A percentile compares a stretch with the other conserved stretches of the same genome.
phyloP scores from a whole-genome alignment of 805 yeast genomes.

The Suhomyces prunicola region DNA sequence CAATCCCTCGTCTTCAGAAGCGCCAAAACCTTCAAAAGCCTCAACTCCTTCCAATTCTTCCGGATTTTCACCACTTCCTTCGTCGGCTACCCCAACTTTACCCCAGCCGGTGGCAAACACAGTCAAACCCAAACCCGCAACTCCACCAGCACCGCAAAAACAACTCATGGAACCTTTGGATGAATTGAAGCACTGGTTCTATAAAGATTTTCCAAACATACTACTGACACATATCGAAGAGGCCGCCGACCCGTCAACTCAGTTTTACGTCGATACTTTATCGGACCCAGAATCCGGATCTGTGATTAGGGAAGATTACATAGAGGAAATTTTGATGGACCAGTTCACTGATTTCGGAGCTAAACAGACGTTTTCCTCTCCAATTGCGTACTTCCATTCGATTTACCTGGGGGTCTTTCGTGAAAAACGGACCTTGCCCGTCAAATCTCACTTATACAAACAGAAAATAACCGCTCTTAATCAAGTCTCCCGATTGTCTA shows the following conservation, averaged over 20 bases:
- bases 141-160: background rate
- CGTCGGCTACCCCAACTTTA: background rate
- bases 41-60: background rate
- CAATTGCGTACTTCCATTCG: conserved; percentile 47
- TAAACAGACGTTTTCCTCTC: conserved; percentile 26
- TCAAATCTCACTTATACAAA: conserved; percentile 36
- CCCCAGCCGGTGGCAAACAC: background rate
- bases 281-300: background rate
- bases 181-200: background rate
- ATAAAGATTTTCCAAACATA: background rate
- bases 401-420: conserved; percentile 43
- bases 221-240: background rate
- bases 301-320: conserved; percentile 23
- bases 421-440: conserved; percentile 41
- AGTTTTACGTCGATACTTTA: background rate
- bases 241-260: background rate
- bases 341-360: conserved; percentile 54
- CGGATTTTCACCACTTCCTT: background rate
- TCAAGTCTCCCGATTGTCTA: conserved; percentile 46
- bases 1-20: conserved; percentile 2
- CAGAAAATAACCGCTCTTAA: conserved; percentile 41
- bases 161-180: background rate
- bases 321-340: conserved; percentile 56
- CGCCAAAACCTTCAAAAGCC: conserved; percentile 1
- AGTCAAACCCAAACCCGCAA: background rate